A percentile compares a stretch with the other conserved stretches of the same genome.
Conservation (phyloP, 2,329 filamentous ascomycete species). For the Hyphodiscus sp. region DNA sequence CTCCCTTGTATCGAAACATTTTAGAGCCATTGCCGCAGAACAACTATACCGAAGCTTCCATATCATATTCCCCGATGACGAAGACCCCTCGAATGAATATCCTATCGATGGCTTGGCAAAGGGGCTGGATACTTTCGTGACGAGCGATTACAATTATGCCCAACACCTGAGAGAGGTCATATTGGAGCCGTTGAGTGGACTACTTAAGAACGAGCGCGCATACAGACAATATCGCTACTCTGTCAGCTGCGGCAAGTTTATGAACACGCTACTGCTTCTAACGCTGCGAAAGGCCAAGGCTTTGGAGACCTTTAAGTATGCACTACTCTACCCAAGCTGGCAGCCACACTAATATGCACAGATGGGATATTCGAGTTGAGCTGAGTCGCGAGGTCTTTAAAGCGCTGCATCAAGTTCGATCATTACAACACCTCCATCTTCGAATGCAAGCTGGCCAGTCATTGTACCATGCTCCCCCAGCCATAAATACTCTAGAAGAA, state of each 20-base stretch:
- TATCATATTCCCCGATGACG: slow-evolving; percentile 56
- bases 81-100: slow-evolving; percentile 44
- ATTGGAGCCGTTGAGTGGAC: slow-evolving; percentile 48
- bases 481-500: slow-evolving; percentile 28
- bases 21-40: slow-evolving; percentile 50
- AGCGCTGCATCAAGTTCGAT: slow-evolving; percentile 46
- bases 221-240: slow-evolving; percentile 50
- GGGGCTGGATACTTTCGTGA: slow-evolving; percentile 54
- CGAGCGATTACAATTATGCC: slow-evolving; percentile 58
- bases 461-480: slow-evolving; percentile 44
- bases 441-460: slow-evolving; percentile 53
- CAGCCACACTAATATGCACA: slow-evolving; percentile 21
- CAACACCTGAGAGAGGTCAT: slow-evolving; percentile 48
- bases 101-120: slow-evolving; percentile 51
- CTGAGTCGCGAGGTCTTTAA: slow-evolving; percentile 52
- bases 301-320: slow-evolving; percentile 52
- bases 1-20: slow-evolving; percentile 50
- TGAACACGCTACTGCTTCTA: slow-evolving; percentile 53
- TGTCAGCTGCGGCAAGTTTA: slow-evolving; percentile 54
- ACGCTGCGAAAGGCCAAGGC: slow-evolving; percentile 48
- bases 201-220: slow-evolving; percentile 45
- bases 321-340: not conserved
- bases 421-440: slow-evolving; percentile 48
- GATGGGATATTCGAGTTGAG: slow-evolving; percentile 60
- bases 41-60: slow-evolving; percentile 54